phyloP scores from a whole-genome alignment of 2,329 filamentous ascomycete species.

The Xylariaceae sp. region DNA sequence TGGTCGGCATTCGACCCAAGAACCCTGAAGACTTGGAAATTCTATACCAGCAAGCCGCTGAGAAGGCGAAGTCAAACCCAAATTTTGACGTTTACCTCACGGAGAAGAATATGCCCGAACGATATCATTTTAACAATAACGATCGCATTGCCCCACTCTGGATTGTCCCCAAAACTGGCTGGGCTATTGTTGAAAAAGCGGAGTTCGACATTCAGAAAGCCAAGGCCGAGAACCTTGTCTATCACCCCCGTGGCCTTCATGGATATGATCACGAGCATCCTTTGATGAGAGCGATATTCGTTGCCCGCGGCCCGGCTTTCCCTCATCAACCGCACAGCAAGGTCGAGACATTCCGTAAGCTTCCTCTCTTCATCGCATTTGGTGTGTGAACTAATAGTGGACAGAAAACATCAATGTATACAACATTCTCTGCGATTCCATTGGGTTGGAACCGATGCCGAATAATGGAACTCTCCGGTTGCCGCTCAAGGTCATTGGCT shows the following conservation, averaged over 20 bases:
- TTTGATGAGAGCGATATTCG: conserved; percentile 92
- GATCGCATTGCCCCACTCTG: conserved; percentile 89
- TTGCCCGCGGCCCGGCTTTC: conserved; percentile 89
- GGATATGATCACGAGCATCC: conserved; percentile 95
- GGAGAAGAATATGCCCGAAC: conserved; percentile 82
- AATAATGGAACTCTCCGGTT: conserved; percentile 87
- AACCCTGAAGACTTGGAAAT: conserved; percentile 59
- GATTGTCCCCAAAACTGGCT: conserved; percentile 89
- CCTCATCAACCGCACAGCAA: conserved; percentile 78
- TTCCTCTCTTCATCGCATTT: background rate
- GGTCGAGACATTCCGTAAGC: conserved; percentile 78
- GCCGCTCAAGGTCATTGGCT: conserved; percentile 60
- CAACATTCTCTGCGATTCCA: conserved; percentile 86
- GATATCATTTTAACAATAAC: conserved; percentile 88
- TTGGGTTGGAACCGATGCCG: conserved; percentile 66
- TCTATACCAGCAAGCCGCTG: conserved; percentile 60
- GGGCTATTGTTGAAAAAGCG: conserved; percentile 78
- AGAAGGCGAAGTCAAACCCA: conserved; percentile 56
- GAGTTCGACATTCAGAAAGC: conserved; percentile 74
- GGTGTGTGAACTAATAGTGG: conserved; percentile 21
- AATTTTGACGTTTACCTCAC: conserved; percentile 84
- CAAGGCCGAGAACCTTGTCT: conserved; percentile 59
- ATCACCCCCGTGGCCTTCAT: conserved; percentile 80
- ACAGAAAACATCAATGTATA: conserved; percentile 92
- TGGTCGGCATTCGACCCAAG: conserved; percentile 83